Evolutionary conservation across 2,329 filamentous ascomycete species (phyloP).

Genomic region (Plectosphaerella cucumerina): DNA sequence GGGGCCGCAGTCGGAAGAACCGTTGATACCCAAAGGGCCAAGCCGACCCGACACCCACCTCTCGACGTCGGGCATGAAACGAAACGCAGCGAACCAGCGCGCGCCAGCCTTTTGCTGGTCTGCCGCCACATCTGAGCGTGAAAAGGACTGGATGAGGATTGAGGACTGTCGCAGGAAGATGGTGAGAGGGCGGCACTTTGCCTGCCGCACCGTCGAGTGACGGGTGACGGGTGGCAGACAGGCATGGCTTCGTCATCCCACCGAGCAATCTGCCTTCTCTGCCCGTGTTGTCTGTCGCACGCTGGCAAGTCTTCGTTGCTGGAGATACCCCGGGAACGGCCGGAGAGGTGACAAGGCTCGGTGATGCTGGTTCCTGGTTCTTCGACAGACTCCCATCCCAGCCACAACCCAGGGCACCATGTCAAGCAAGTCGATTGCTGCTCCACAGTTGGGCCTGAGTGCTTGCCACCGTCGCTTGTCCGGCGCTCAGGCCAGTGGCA

Average conservation of each 20-base stretch:
- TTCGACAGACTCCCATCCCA: not conserved
- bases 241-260: not conserved
- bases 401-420: not conserved
- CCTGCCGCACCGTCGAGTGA: not conserved
- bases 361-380: not conserved
- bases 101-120: too few relatives aligned
- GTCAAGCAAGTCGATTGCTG: slow-evolving; percentile 7
- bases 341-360: too few relatives aligned
- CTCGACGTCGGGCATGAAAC: slow-evolving; percentile 10
- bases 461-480: slow-evolving; percentile 18
- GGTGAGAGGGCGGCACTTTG: not conserved
- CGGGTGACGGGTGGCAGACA: not conserved
- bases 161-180: too few relatives aligned
- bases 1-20: not conserved
- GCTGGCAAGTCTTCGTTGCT: not conserved
- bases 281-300: not conserved
- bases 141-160: too few relatives aligned
- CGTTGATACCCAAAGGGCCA: slow-evolving; percentile 14
- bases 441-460: slow-evolving; percentile 33
- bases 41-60: slow-evolving; percentile 6
- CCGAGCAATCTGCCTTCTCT: not conserved
- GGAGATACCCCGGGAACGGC: too few relatives aligned
- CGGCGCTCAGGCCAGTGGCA: slow-evolving; percentile 11
- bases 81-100: not conserved
- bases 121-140: too few relatives aligned